Conservation (phyloP, 2,329 filamentous ascomycete genomes). For the Apiospora pterosperma region DNA sequence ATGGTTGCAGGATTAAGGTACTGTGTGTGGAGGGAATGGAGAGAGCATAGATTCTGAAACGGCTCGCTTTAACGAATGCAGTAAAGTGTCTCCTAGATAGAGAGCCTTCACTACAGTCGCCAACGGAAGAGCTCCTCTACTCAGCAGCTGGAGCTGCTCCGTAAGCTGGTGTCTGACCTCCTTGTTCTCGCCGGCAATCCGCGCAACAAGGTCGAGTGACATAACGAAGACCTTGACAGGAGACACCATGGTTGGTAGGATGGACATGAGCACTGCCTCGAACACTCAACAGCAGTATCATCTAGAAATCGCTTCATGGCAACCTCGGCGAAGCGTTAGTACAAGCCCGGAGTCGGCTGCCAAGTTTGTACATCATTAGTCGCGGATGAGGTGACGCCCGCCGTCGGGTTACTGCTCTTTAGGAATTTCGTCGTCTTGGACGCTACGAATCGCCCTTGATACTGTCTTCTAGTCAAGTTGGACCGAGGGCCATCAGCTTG, state of each 20-base stretch:
- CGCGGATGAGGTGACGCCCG: no score
- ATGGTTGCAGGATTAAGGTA: no score
- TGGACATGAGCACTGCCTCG: constrained; percentile 34
- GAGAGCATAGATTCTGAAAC: no score
- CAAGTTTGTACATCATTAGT: neutral
- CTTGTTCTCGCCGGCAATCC: constrained; percentile 39
- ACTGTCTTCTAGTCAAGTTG: no score
- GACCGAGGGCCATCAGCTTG: no score
- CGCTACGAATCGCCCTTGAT: no score
- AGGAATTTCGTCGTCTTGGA: no score
- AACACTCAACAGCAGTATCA: constrained; percentile 39
- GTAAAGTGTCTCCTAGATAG: no score
- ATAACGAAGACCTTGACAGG: constrained; percentile 35
- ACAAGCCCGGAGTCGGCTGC: neutral
- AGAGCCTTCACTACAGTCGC: no score
- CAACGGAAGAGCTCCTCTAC: constrained; percentile 32
- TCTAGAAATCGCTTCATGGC: constrained; percentile 42
- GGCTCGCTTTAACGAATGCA: no score
- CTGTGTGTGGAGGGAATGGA: no score
- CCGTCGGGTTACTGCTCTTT: no score
- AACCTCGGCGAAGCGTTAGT: constrained; percentile 28
- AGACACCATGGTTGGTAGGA: constrained; percentile 34
- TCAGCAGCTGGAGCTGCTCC: constrained; percentile 34
- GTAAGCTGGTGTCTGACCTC: constrained; percentile 35
- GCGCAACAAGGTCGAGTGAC: constrained; percentile 28